Base-by-base conservation (phyloP, 345 rosid species). In the Acer saccharum region DNA sequence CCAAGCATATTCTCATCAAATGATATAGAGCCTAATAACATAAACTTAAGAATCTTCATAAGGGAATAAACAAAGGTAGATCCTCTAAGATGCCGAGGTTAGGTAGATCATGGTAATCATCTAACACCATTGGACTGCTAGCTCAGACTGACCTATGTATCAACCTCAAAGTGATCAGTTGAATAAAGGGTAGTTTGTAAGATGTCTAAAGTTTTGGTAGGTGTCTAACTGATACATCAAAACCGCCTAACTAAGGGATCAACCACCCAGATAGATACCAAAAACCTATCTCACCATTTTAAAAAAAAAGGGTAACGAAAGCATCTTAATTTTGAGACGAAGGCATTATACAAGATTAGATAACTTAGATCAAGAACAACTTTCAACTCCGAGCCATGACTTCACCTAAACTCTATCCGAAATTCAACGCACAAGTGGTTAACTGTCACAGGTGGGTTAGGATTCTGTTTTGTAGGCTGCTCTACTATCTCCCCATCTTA, bases 1-100 rank as follows among this genome's bases (percentile, higher is more conserved):
- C 63, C 25, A 72, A 73, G 72, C 25, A 73, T 63, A 57, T 69
- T 55, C 58, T 44, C 20, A 72, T 44, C 20, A 72, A 41, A 71
- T 27, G 18, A 7, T 75, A 29, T 61, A 20, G 60, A 13, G 10
- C 25, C 63, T 58, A 57, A 18, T 57, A 6, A 57, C 7, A 57
- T 57, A 57, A 57, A 57, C 25, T 39, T 35, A 10, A 2, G 50
- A 67, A 9, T 39, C 70, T 71, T 29, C 17, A 11, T 1, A 9
- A 25, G 23, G 16, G 74, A 29, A 69, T 35, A 55, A 44, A 57
- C 25, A 20, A 46, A 62, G 8, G 5, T 2, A 62, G 60, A 43
- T 63, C 10, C 6, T 54, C 35, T 75, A 10, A 65, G 13, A 32
- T 32, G 9, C 52, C 27, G 1, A 11, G 23, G 77, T 65, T 75